phyloP scores from a whole-genome alignment of 2,329 filamentous ascomycete genomes.

The Colletotrichum sp. region DNA sequence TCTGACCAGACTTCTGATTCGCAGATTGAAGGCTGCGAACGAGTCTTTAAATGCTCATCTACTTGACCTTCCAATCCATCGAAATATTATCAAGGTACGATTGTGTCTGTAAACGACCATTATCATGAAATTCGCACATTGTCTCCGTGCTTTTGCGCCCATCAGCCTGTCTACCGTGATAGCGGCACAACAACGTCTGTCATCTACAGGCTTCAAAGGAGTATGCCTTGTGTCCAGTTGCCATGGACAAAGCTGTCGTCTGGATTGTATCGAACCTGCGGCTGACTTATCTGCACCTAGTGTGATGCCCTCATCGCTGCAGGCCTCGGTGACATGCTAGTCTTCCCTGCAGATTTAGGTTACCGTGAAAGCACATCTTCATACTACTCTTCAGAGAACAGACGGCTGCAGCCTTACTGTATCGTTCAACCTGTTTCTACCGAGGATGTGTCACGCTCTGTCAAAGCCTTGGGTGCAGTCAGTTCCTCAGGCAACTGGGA shows the following conservation, averaged over 20 bases:
- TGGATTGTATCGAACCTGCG: background rate
- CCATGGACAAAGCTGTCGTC: background rate
- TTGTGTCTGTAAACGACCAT: background rate
- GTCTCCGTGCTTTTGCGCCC: background rate
- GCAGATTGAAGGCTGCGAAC: no score
- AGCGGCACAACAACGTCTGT: background rate
- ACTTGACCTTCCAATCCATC: background rate
- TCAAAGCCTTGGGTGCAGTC: slow-evolving; percentile 14
- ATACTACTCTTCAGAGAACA: slow-evolving; percentile 28
- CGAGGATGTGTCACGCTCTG: slow-evolving; percentile 23
- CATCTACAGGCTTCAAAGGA: background rate
- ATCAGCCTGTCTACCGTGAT: background rate
- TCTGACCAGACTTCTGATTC: background rate
- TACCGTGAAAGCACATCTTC: background rate
- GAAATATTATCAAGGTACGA: background rate
- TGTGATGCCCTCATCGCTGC: slow-evolving; percentile 11
- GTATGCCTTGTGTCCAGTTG: background rate
- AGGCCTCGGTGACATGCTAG: background rate
- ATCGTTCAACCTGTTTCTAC: slow-evolving; percentile 27
- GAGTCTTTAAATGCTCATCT: background rate
- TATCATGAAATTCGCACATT: background rate
- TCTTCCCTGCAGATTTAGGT: background rate
- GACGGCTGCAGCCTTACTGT: slow-evolving; percentile 25
- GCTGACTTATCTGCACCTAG: background rate
- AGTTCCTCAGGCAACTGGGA: slow-evolving; percentile 7